A percentile compares a stretch with the other conserved stretches of the same genome.
Evolutionary conservation across 805 yeast species (phyloP).

Genomic region (Wickerhamomyces silvicola): DNA sequence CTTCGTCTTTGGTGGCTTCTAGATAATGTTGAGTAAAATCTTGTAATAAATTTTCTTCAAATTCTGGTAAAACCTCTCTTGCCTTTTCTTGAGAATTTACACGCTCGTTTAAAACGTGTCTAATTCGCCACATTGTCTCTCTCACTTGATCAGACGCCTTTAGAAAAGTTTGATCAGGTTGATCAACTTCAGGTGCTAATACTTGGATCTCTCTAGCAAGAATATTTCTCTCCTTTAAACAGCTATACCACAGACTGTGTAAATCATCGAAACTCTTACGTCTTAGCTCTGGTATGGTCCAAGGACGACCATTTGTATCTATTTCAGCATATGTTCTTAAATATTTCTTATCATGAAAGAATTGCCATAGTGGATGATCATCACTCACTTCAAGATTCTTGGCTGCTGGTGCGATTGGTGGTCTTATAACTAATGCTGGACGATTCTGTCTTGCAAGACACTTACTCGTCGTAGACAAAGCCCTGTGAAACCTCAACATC

Average conservation of each 20-base stretch:
- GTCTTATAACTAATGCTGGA: conserved; percentile 40
- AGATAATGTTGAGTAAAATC: conserved; percentile 58
- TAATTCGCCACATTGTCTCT: conserved; percentile 69
- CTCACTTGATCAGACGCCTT: conserved; percentile 36
- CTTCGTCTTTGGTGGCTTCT: conserved; percentile 45
- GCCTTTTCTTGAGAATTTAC: conserved; percentile 63
- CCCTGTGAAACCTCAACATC: conserved; percentile 7
- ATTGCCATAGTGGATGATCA: conserved; percentile 94
- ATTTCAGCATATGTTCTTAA: conserved; percentile 53
- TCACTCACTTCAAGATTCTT: conserved; percentile 66
- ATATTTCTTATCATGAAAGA: conserved; percentile 61
- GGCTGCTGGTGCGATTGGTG: conserved; percentile 82
- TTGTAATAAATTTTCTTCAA: conserved; percentile 41
- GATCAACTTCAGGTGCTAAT: conserved; percentile 37
- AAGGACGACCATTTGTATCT: conserved; percentile 57
- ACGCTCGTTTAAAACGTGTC: conserved; percentile 84
- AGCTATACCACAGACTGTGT: conserved; percentile 85
- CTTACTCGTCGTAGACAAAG: conserved; percentile 11
- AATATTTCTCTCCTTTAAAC: conserved; percentile 76
- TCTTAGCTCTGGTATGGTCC: conserved; percentile 86
- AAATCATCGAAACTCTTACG: conserved; percentile 88
- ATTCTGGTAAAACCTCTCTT: conserved; percentile 35
- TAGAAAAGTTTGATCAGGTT: conserved; percentile 28
- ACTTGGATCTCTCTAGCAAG: conserved; percentile 70
- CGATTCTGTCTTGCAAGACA: conserved; percentile 15